Base-by-base conservation (phyloP, 345 rosid genomes). In the Bruguiera sexangula region DNA sequence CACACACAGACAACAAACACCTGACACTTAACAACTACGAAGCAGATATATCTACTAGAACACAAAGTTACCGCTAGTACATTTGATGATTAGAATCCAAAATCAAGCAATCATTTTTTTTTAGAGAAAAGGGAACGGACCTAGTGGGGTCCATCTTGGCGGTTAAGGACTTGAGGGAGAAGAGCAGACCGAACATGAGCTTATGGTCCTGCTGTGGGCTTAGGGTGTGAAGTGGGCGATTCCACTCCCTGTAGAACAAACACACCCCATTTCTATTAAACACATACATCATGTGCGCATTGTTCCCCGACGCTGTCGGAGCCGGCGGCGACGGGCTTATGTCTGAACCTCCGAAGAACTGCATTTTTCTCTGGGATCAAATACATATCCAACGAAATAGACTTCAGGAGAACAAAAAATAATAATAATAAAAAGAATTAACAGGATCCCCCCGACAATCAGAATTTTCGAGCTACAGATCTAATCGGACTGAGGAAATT, bases 151-250 rank as follows among this genome's bases (percentile, higher is more conserved):
- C 99, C 97, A 95, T 88, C 66, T 95, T 95, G 34, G 96, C 96
- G 19, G 98, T 84, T 63, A 95, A 82, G 15, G 99, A 95, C 80
- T 95, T 95, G 83, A 92, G 99, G 5, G 98, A 92, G 92, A 92
- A 95, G 78, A 95, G 99, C 62, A 92, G 88, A 64, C 99, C 99
- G 48, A 89, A 95, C 96, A 95, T 92, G 77, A 95, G 99, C 82
- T 90, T 90, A 72, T 85, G 98, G 69, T 96, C 99, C 80, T 87
- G 97, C 72, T 87, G 97, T 13, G 90, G 78, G 62, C 85, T 87
- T 6, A 92, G 90, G 36, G 99, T 89, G 62, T 82, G 94, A 71
- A 92, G 97, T 15, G 95, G 89, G 2, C 97, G 92, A 68, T 87
- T 83, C 96, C 97, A 90, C 76, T 96, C 97, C 75, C 91, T 78